Conservation (phyloP, 2,329 filamentous ascomycete species). For the Didymella pomorum region DNA sequence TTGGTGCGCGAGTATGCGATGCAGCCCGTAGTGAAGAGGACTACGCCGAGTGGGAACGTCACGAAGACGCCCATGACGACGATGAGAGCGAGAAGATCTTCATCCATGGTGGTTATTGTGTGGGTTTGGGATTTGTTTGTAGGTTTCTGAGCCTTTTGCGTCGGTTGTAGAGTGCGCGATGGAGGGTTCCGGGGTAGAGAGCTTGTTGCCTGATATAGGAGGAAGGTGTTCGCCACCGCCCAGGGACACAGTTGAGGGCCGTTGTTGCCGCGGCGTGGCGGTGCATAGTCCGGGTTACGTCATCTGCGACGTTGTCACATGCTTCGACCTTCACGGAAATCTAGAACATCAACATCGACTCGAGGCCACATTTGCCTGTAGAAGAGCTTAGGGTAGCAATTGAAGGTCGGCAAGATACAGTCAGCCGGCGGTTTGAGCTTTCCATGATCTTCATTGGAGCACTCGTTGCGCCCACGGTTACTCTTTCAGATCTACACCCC, state of each 20-base stretch:
- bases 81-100: conserved; percentile 39
- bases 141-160: background rate
- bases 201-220: conserved; percentile 23
- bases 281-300: conserved; percentile 20
- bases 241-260: conserved; percentile 18
- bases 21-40: conserved; percentile 34
- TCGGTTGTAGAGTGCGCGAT: background rate
- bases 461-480: background rate
- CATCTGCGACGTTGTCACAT: conserved; percentile 11
- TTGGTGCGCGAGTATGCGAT: conserved; percentile 44
- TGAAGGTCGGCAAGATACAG: background rate
- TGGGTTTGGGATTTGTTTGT: background rate
- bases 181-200: background rate
- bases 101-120: conserved; percentile 33
- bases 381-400: too few relatives aligned
- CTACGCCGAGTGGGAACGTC: conserved; percentile 33
- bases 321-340: background rate
- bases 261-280: conserved; percentile 9
- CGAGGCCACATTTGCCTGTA: background rate
- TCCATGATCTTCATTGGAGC: background rate
- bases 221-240: conserved; percentile 18
- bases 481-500: background rate
- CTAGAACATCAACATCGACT: conserved; percentile 4
- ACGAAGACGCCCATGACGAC: conserved; percentile 38
- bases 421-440: background rate